These are phyloP conservation scores for Sclerotinia trifoliorum DNA, from an alignment of 2,329 filamentous ascomycete genomes.

Conservation along the genomic window DNA sequence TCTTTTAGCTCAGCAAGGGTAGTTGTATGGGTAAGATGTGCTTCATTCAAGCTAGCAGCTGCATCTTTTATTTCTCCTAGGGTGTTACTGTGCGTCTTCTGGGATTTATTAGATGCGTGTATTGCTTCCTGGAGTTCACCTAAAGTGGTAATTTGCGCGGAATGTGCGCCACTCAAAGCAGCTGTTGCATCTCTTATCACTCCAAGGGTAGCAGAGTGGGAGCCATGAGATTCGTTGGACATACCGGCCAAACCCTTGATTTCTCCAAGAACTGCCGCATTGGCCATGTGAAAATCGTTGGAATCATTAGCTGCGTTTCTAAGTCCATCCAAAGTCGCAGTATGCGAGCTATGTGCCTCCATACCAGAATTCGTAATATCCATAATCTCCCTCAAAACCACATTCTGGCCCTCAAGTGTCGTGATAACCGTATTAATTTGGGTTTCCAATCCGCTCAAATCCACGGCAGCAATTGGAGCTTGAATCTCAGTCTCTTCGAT, in stretches of 20 bases:
- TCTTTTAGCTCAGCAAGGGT: constrained; percentile 28
- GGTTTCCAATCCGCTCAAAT: constrained; percentile 5
- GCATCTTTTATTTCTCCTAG: constrained; percentile 31
- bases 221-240: constrained; percentile 27
- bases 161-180: constrained; percentile 18
- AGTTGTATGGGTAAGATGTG: constrained; percentile 29
- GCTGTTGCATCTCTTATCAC: constrained; percentile 23
- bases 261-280: constrained; percentile 24
- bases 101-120: constrained; percentile 11
- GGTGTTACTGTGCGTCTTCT: constrained; percentile 27
- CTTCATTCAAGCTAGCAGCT: constrained; percentile 17
- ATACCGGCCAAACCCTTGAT: constrained; percentile 28
- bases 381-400: constrained; percentile 25
- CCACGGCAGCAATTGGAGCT: not conserved
- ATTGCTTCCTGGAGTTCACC: constrained; percentile 13
- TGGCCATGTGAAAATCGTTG: constrained; percentile 22
- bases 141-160: constrained; percentile 24
- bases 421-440: not conserved
- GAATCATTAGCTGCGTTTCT: constrained; percentile 16
- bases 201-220: constrained; percentile 19
- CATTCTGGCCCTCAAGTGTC: constrained; percentile 29
- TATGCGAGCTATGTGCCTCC: constrained; percentile 33
- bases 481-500: not conserved
- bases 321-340: constrained; percentile 22
- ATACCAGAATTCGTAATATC: not conserved